phyloP scores from a whole-genome alignment of 306 rosid species.

The Malus sieversii region DNA sequence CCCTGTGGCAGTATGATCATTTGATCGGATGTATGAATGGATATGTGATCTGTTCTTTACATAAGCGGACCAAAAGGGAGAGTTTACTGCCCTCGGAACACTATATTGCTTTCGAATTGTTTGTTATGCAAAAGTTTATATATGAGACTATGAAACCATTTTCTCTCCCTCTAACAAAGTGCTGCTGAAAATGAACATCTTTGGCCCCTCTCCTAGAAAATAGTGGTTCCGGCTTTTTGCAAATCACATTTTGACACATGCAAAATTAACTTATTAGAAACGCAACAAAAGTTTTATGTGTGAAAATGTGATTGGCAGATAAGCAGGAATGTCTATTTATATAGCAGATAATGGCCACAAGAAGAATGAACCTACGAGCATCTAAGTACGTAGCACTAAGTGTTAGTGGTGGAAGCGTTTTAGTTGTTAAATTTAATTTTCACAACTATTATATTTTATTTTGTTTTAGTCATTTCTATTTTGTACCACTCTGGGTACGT shows the following conservation, averaged over 20 bases:
- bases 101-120: slow-evolving; percentile 19
- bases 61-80: slow-evolving; percentile 17
- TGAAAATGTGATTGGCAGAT: too few species aligned
- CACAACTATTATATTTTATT: too few species aligned
- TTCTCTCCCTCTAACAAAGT: not conserved
- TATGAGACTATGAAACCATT: slow-evolving; percentile 5
- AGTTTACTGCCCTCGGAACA: slow-evolving; percentile 22
- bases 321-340: too few species aligned
- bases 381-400: too few species aligned
- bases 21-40: slow-evolving; percentile 14
- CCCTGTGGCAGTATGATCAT: slow-evolving; percentile 11
- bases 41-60: slow-evolving; percentile 13
- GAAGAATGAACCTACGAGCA: too few species aligned
- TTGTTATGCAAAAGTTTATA: slow-evolving; percentile 8
- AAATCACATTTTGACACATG: not conserved
- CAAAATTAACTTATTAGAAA: not conserved
- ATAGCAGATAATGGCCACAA: too few species aligned
- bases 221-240: not conserved
- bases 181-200: not conserved
- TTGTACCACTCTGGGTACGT: too few species aligned
- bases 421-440: too few species aligned
- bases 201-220: too few species aligned
- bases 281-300: not conserved
- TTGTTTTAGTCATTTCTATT: too few species aligned
- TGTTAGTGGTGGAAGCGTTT: too few species aligned